Conservation (phyloP, 345 rosid species). For the Populus alba region DNA sequence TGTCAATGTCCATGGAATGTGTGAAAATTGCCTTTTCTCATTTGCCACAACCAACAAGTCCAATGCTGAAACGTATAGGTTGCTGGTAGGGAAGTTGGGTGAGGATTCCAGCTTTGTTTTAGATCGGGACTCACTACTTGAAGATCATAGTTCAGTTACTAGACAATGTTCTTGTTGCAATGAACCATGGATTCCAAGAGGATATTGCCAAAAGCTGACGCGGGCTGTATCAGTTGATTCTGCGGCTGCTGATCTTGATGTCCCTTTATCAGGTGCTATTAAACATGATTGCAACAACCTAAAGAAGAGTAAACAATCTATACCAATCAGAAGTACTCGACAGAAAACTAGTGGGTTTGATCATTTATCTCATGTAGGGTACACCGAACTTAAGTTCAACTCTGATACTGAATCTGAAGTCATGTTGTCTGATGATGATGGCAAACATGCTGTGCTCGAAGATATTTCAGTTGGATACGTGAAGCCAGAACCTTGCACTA, state of each 20-base stretch:
- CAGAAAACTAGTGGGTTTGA: constrained; percentile 31
- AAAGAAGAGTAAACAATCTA: constrained; percentile 21
- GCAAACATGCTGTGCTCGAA: constrained; percentile 18
- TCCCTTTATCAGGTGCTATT: constrained; percentile 23
- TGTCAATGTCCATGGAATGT: constrained; percentile 72
- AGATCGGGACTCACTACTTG: constrained; percentile 30
- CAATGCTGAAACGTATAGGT: constrained; percentile 75
- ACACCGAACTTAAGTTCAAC: constrained; percentile 60
- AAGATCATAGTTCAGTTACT: constrained; percentile 15
- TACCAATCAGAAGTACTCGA: constrained; percentile 19
- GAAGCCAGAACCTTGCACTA: constrained; percentile 32
- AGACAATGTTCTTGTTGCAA: constrained; percentile 68
- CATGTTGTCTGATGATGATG: constrained; percentile 33
- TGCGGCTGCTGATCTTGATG: constrained; percentile 33
- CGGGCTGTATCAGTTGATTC: constrained; percentile 25
- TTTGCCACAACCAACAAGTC: constrained; percentile 73
- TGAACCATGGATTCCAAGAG: constrained; percentile 48
- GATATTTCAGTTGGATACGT: constrained; percentile 26
- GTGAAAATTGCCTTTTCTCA: constrained; percentile 76
- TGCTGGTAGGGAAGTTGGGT: constrained; percentile 75
- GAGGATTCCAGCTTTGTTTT: constrained; percentile 42
- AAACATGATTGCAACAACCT: constrained; percentile 17
- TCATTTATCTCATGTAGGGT: constrained; percentile 58
- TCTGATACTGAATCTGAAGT: constrained; percentile 65
- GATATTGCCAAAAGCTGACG: constrained; percentile 26